Percentiles rank a stretch among this genome's conserved stretches.
phyloP scores from a whole-genome alignment of 129 eudicot genomes.

The Kitagawia praeruptora region DNA sequence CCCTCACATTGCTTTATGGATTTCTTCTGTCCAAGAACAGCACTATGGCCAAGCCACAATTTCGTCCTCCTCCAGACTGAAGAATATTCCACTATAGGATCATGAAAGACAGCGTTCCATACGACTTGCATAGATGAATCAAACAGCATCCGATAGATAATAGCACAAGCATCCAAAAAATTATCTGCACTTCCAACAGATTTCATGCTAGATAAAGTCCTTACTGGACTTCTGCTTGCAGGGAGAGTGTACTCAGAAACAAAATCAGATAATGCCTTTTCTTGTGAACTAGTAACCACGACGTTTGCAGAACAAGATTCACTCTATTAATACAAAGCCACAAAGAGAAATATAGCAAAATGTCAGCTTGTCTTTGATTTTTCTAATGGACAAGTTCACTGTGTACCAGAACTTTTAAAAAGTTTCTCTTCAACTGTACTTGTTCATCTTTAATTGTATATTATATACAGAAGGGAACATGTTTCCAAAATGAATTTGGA shows the following conservation, averaged over 20 bases:
- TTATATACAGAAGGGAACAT: not conserved
- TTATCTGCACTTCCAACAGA: conserved; percentile 58
- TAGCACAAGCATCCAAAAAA: conserved; percentile 24
- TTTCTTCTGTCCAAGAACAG: conserved; percentile 17
- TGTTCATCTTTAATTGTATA: not conserved
- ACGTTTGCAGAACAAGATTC: conserved; percentile 14
- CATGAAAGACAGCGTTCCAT: conserved; percentile 80
- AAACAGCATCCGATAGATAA: conserved; percentile 36
- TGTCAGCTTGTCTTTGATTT: not conserved
- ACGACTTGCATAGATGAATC: conserved; percentile 63
- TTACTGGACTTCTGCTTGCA: conserved; percentile 5
- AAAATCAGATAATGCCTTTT: conserved; percentile 21
- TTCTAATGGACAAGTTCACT: not conserved
- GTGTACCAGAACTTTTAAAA: not conserved
- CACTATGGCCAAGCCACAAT: conserved; percentile 31
- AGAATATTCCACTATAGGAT: conserved; percentile 42
- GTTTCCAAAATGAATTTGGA: not conserved
- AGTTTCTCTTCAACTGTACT: not conserved
- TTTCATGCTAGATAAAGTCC: conserved; percentile 24
- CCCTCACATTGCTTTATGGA: conserved; percentile 2
- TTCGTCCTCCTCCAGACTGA: conserved; percentile 63
- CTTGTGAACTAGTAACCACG: conserved; percentile 22
- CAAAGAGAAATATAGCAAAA: conserved; percentile 2
- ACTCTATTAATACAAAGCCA: conserved; percentile 20
- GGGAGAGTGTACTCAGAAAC: conserved; percentile 16